Evolutionary conservation across 1,284 basidiomycete species (phyloP).

Genomic region (Ustilago trichophora): DNA sequence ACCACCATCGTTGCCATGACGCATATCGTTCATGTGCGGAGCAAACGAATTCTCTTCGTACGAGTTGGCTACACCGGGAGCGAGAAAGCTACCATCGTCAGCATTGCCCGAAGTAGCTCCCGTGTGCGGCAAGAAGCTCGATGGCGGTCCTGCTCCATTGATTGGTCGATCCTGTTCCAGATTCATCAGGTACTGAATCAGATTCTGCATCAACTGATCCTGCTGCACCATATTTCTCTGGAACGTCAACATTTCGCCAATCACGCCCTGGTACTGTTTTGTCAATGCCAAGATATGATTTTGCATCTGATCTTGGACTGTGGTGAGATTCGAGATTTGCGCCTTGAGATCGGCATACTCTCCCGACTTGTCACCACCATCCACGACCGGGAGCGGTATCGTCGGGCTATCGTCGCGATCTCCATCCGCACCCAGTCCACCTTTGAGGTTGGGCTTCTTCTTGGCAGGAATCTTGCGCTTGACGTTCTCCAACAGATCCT

Average conservation of each 20-base stretch:
- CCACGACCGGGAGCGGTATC: constrained; percentile 22
- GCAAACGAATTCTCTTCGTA: constrained; percentile 74
- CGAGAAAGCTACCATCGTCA: constrained; percentile 70
- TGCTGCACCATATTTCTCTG: constrained; percentile 85
- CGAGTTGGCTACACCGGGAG: constrained; percentile 72
- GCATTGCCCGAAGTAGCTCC: constrained; percentile 5
- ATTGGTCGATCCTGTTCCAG: constrained; percentile 33
- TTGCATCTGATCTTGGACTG: constrained; percentile 59
- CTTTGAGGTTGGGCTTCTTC: constrained; percentile 56
- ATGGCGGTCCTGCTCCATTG: no score
- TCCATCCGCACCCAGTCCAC: constrained; percentile 58
- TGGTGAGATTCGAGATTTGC: constrained; percentile 52
- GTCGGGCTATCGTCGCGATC: constrained; percentile 47
- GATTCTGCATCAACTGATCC: constrained; percentile 81
- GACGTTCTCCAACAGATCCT: constrained; percentile 89
- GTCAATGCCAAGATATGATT: constrained; percentile 73
- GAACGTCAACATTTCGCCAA: constrained; percentile 82
- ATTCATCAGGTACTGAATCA: constrained; percentile 82
- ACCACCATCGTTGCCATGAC: constrained; percentile 65
- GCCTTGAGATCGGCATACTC: constrained; percentile 55
- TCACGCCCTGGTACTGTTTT: constrained; percentile 78
- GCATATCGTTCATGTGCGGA: constrained; percentile 79
- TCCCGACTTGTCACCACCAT: constrained; percentile 33
- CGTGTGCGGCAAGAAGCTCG: constrained; percentile 14
- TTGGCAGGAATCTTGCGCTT: constrained; percentile 68